A percentile compares a stretch with the other conserved stretches of the same genome.
phyloP scores from a whole-genome alignment of 345 rosid genomes.

The Pugionium cornutum region DNA sequence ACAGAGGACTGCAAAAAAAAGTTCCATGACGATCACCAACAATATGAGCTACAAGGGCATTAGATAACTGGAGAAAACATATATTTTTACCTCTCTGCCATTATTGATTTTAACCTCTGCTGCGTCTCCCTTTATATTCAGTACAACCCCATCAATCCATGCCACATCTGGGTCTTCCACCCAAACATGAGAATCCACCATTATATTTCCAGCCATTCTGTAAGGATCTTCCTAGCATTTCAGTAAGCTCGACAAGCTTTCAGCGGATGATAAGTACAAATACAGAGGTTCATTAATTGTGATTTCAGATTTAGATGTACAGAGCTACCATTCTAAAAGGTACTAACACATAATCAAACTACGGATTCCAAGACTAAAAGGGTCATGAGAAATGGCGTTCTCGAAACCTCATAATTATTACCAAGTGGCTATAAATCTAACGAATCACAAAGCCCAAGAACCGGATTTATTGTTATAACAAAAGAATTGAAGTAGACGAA shows the following conservation, averaged over 20 bases:
- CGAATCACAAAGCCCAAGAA: background rate
- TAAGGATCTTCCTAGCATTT: constrained; percentile 30
- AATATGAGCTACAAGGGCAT: background rate
- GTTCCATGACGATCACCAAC: background rate
- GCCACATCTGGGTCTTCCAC: constrained; percentile 60
- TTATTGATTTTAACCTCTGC: constrained; percentile 58
- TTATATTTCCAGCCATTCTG: constrained; percentile 48
- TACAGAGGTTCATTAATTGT: background rate
- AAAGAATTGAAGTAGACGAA: background rate
- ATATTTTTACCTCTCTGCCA: constrained; percentile 51
- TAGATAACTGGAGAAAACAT: constrained; percentile 17
- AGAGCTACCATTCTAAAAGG: constrained; percentile 1
- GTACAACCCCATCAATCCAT: constrained; percentile 75
- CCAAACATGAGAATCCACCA: constrained; percentile 75
- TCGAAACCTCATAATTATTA: constrained; percentile 5
- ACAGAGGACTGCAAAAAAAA: background rate
- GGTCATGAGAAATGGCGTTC: background rate
- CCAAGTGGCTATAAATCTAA: background rate
- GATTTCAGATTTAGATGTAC: background rate
- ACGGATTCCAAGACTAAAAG: background rate
- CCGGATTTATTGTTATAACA: background rate
- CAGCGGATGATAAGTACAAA: background rate
- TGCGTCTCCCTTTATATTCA: constrained; percentile 50
- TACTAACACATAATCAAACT: constrained; percentile 6
- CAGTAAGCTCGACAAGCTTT: constrained; percentile 23